Base-by-base conservation (phyloP, 2,329 filamentous ascomycete genomes). In the Lasiodiplodia gonubiensis region DNA sequence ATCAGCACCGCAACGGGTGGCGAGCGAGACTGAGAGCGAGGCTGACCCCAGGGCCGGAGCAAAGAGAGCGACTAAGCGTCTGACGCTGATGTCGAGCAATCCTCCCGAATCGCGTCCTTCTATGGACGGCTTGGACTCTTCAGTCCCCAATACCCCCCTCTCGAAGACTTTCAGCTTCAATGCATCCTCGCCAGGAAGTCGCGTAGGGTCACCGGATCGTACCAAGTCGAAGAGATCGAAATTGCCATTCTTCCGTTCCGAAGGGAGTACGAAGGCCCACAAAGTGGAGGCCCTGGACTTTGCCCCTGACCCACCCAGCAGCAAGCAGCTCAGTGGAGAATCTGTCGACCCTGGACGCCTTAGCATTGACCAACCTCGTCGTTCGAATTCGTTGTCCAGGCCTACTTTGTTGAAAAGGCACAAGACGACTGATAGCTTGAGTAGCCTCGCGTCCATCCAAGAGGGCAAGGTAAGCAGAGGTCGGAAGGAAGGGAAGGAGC, bases 211-310 rank as follows among this genome's bases (percentile, higher is more conserved):
- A 3, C 66, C 66, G 3, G 66, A 67, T 18, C 66, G 57, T 46
- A 80, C 79, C 48, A 80, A 79, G 66, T 69, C 76, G 0, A 80
- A 76, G 64, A 76, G 78, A 57, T 76, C 75, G 67, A 79, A 76
- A 67, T 67, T 83, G 14, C 77, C 80, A 46, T 72, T 79, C n/a
- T 80, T 83, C 65, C 80, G 80, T 57, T 77, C 77, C 6, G 76
- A 78, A 10, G 72, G 74, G 30, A 76, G 71, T 52, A 75, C 72
- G 18, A 80, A 80, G 67, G 74, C 77, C 5, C 70, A 75, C 48
- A 74, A 72, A 11, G 72, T 74, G 8, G 73, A 75, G 14, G 11
- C 66, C 2, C 11, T 68, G 39, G 71, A 73, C 12, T 68, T 70
- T 12, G 68, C 71, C 6, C 21, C 12, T 35, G 64, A 67, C 7